These are phyloP conservation scores for Fistulina hepatica DNA, from an alignment of 1,284 basidiomycete genomes.

Conservation along the genomic window DNA sequence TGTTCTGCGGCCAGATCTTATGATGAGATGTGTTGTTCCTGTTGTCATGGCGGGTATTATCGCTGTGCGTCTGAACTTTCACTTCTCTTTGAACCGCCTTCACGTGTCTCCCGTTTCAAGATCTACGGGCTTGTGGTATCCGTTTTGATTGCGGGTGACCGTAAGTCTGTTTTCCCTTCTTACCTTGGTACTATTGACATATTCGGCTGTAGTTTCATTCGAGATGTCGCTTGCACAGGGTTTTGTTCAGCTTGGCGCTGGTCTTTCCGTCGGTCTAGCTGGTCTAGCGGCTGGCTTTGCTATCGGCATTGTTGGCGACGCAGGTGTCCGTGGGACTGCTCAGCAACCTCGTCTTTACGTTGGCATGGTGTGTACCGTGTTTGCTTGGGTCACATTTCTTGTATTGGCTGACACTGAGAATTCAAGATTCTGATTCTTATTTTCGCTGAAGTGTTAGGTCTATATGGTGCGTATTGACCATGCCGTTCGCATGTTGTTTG, in stretches of 20 bases:
- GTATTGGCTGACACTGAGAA: constrained; percentile 7
- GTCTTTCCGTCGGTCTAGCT: constrained; percentile 78
- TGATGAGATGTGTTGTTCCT: constrained; percentile 94
- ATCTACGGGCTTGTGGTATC: constrained; percentile 90
- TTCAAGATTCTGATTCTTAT: constrained; percentile 60
- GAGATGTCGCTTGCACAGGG: constrained; percentile 67
- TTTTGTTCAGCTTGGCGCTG: constrained; percentile 85
- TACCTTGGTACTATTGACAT: constrained; percentile 2
- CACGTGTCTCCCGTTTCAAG: constrained; percentile 17
- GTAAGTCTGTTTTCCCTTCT: constrained; percentile 35
- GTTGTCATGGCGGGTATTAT: constrained; percentile 99
- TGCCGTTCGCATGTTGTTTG: too few species aligned
- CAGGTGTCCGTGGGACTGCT: constrained; percentile 83
- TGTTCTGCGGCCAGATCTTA: constrained; percentile 86
- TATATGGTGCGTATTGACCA: too few species aligned
- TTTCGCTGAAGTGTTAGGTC: constrained; percentile 77
- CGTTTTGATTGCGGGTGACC: constrained; percentile 71
- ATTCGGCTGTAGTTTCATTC: constrained; percentile 30
- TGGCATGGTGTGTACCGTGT: constrained; percentile 45
- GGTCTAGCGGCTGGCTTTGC: constrained; percentile 88
- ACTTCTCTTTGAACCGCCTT: constrained; percentile 1
- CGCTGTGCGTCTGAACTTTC: constrained; percentile 47
- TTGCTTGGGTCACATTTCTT: constrained; percentile 1
- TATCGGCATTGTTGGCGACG: constrained; percentile 93
- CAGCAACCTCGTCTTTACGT: constrained; percentile 93